Percentiles rank a stretch among this genome's conserved stretches.
Conservation (phyloP, 306 rosid genomes). For the Vachellia collinsii region DNA sequence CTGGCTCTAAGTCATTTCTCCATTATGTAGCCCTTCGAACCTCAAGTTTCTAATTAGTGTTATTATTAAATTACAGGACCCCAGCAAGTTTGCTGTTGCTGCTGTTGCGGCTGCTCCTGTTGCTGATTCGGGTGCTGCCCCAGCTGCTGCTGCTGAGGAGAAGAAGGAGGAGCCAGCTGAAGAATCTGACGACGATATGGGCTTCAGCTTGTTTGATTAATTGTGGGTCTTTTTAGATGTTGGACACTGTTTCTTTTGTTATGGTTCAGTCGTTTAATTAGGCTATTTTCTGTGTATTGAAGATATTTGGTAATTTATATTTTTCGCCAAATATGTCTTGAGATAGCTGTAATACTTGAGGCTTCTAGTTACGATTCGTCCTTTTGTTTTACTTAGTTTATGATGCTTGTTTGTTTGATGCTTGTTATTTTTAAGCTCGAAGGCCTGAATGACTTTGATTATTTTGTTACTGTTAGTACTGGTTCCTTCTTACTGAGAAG, state of each 20-base stretch:
- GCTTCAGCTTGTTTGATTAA: slow-evolving; percentile 44
- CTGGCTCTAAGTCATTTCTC: accelerated
- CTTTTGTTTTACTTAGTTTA: background rate
- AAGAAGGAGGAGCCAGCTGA: slow-evolving; percentile 74
- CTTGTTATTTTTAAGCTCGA: too few species aligned
- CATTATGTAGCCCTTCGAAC: background rate
- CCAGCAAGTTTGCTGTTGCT: slow-evolving; percentile 59
- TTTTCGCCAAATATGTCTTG: background rate
- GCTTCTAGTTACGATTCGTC: background rate
- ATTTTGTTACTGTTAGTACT: too few species aligned
- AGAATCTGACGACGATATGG: slow-evolving; percentile 52
- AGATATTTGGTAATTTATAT: background rate
- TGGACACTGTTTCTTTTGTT: background rate
- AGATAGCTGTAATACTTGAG: background rate
- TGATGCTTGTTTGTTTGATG: background rate
- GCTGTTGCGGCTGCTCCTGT: slow-evolving; percentile 40
- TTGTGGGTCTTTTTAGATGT: background rate
- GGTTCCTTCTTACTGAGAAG: too few species aligned
- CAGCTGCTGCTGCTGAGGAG: slow-evolving; percentile 62
- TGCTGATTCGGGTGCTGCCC: slow-evolving; percentile 33
- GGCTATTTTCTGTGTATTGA: background rate
- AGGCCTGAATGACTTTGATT: too few species aligned
- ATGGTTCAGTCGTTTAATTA: background rate
- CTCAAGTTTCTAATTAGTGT: background rate
- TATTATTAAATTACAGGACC: slow-evolving; percentile 44